Evolutionary conservation across 345 rosid species (phyloP), one percentile per base, ranked within the genome.

Genomic region (Hibiscus syriacus): DNA sequence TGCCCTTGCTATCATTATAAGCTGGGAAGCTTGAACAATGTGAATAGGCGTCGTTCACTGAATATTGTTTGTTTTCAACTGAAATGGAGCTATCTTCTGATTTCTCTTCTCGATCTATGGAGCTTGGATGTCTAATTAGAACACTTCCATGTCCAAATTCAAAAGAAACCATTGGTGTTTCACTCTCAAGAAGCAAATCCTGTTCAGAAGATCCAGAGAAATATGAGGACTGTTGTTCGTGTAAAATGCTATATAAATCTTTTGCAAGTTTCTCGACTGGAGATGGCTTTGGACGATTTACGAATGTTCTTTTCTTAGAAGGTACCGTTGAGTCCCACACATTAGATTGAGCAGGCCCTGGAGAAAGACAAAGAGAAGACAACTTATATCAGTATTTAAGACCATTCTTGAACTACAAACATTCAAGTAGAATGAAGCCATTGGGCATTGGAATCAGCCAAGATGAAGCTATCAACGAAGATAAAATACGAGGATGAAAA

Each of bases 91-190:
- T 94, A 50, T 96, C 92, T 82, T 92, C 98, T 50, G 99, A 94
- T 78, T 94, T 97, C 77, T 95, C 98, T 59, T 95, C 97, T 70
- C 96, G 88, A 82, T 83, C 85, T 75, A 86, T 79, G 48, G 89
- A 81, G 74, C 84, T 87, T 0, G 95, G 96, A 79, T 89, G 85
- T 79, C 81, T 86, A 67, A 91, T 89, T 43, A 91, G 92, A 77
- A 89, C 92, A 70, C 96, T 89, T 73, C 96, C 98, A 79, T 91
- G 97, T 72, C 99, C 98, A 73, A 88, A 82, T 83, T 95, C 99
- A 73, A 88, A 90, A 81, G 96, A 88, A 29, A 88, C 92, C 96
- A 95, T 87, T 19, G 97, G 97, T 67, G 89, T 86, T 70, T 82
- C 92, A 69, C 87, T 89, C 59, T 86, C 99, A 70, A 88, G 82